A percentile compares a stretch with the other conserved stretches of the same genome.
These are phyloP conservation scores for Coprinopsis marcescibilis DNA, from an alignment of 768 basidiomycete species.

Conservation along the genomic window DNA sequence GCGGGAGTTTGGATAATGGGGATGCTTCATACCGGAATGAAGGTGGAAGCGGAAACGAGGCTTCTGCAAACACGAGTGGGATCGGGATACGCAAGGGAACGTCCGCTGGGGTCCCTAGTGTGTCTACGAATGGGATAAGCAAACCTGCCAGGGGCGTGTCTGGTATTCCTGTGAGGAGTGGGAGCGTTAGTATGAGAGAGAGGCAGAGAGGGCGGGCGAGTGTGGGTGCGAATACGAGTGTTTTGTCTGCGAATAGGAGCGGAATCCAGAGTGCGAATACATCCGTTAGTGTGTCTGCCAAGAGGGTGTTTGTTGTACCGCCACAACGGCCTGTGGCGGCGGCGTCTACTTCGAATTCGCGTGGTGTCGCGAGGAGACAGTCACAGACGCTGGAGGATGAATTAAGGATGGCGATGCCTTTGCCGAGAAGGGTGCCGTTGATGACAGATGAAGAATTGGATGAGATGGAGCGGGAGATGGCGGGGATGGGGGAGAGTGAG, in stretches of 20 bases:
- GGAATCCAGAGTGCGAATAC: too few species aligned
- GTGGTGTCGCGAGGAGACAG: not conserved
- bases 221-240: too few species aligned
- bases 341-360: slow-evolving; percentile 2
- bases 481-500: too few species aligned
- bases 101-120: not conserved
- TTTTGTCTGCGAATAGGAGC: too few species aligned
- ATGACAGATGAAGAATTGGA: slow-evolving; percentile 10
- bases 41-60: not conserved
- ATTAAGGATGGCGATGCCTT: slow-evolving; percentile 41
- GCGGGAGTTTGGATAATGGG: not conserved
- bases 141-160: not conserved
- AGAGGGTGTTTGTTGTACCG: too few species aligned
- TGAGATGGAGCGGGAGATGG: slow-evolving; percentile 21
- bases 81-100: not conserved
- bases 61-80: not conserved
- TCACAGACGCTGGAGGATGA: slow-evolving; percentile 65
- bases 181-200: too few species aligned
- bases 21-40: not conserved
- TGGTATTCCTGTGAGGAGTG: too few species aligned
- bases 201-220: too few species aligned
- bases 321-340: not conserved
- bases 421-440: too few species aligned
- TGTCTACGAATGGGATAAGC: not conserved
- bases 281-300: too few species aligned